phyloP scores from a whole-genome alignment of 106 monocot species.

The Dendrobium officinale region DNA sequence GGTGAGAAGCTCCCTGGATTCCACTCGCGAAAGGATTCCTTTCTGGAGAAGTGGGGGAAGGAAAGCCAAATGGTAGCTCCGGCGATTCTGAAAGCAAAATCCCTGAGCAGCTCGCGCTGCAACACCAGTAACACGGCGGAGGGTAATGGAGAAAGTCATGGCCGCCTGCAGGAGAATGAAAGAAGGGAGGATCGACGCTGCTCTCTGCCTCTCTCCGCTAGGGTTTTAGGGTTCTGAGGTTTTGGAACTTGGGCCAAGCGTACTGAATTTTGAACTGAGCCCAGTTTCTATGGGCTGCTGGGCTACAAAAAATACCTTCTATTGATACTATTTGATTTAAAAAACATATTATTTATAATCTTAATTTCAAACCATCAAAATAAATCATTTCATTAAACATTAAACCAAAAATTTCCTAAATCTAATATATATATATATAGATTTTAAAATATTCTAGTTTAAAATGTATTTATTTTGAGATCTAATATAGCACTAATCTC shows the following conservation, averaged over 20 bases:
- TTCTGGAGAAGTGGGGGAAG: background rate
- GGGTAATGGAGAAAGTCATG: background rate
- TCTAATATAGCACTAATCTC: too few species aligned
- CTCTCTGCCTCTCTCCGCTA: background rate
- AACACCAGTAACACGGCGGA: background rate
- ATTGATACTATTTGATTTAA: too few species aligned
- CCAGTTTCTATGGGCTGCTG: too few species aligned
- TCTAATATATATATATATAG: too few species aligned
- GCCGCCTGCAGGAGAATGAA: background rate
- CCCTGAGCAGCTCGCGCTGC: background rate
- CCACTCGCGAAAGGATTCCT: slow-evolving; percentile 1
- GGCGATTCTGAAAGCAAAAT: background rate
- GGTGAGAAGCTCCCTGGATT: background rate
- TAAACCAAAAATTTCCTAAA: too few species aligned
- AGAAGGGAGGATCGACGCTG: background rate
- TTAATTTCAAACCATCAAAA: too few species aligned
- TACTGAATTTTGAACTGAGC: too few species aligned
- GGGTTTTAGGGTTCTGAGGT: background rate
- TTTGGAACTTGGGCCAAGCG: background rate
- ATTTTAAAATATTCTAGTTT: too few species aligned
- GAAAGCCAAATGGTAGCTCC: background rate
- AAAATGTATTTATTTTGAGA: too few species aligned
- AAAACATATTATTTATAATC: too few species aligned
- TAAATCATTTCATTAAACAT: too few species aligned
- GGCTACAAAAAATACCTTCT: too few species aligned